Conservation (phyloP, 2,329 filamentous ascomycete species). For the Incumbomyces lentus region DNA sequence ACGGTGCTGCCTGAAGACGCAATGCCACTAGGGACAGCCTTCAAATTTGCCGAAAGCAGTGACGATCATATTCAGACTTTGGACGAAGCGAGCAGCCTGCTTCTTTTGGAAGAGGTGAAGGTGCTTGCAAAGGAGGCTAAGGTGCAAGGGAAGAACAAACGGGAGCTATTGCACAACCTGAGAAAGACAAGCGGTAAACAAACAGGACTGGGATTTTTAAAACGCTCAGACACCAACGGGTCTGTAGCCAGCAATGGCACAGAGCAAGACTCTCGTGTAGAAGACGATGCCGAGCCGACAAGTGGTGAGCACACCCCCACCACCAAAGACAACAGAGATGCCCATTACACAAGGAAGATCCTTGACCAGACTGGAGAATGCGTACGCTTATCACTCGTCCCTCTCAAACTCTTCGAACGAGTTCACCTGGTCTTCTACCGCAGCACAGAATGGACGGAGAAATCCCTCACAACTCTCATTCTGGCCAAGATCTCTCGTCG, state of each 20-base stretch:
- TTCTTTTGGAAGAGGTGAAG: constrained; percentile 84
- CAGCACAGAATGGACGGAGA: constrained; percentile 94
- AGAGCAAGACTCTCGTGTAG: constrained; percentile 18
- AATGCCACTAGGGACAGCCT: constrained; percentile 42
- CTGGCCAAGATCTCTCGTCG: constrained; percentile 77
- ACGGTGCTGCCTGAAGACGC: constrained; percentile 37
- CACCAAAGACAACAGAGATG: constrained; percentile 52
- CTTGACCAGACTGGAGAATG: constrained; percentile 68
- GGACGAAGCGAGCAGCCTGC: constrained; percentile 70
- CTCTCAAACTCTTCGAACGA: constrained; percentile 77
- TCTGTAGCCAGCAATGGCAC: constrained; percentile 32
- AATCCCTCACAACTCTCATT: constrained; percentile 89
- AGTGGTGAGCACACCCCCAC: constrained; percentile 22
- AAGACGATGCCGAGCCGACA: constrained; percentile 33
- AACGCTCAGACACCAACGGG: constrained; percentile 51
- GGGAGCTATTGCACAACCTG: constrained; percentile 64
- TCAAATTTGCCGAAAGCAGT: constrained; percentile 72
- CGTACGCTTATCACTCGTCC: constrained; percentile 62
- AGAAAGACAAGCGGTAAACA: constrained; percentile 65
- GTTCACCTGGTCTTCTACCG: constrained; percentile 94
- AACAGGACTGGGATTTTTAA: constrained; percentile 60
- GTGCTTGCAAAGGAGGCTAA: constrained; percentile 74
- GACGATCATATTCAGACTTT: constrained; percentile 63
- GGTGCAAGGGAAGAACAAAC: constrained; percentile 77
- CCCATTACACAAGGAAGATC: constrained; percentile 68